These are phyloP conservation scores for Microcera coccophila DNA, from an alignment of 2,329 filamentous ascomycete species.

Conservation along the genomic window DNA sequence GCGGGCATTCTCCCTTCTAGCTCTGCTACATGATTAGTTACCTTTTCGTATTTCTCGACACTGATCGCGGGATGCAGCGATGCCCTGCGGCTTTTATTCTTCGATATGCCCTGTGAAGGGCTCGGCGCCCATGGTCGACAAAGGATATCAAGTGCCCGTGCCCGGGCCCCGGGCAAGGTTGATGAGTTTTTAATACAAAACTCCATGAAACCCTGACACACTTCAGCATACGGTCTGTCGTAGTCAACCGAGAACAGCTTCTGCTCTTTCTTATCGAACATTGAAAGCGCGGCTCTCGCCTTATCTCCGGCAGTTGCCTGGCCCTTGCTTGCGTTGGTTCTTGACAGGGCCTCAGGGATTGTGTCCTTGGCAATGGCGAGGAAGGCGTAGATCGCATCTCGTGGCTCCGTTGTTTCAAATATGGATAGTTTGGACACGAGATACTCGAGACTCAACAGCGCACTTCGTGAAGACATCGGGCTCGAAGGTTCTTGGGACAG, in stretches of 20 bases:
- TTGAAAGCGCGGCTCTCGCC: neutral
- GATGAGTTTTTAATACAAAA: conserved; percentile 1
- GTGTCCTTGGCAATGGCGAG: conserved; percentile 1
- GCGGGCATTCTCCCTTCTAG: neutral
- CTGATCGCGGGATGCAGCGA: neutral
- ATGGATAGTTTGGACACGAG: conserved; percentile 1
- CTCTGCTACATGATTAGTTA: neutral
- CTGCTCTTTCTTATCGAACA: neutral
- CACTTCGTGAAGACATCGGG: neutral
- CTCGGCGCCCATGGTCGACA: neutral
- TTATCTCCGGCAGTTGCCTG: neutral
- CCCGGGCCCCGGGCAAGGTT: neutral
- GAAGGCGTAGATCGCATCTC: conserved; percentile 1
- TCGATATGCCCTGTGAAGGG: neutral
- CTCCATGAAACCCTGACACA: conserved; percentile 1
- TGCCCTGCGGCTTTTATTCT: neutral
- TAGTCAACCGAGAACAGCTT: neutral
- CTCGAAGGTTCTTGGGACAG: neutral
- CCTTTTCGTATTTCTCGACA: neutral
- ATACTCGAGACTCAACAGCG: neutral
- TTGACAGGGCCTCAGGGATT: neutral
- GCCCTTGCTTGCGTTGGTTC: neutral
- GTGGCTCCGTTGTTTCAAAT: neutral
- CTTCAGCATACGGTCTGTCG: neutral
- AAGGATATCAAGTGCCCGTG: neutral